Conservation (phyloP, 441 rosid genomes). For the Bocquillonia castaneifolia region DNA sequence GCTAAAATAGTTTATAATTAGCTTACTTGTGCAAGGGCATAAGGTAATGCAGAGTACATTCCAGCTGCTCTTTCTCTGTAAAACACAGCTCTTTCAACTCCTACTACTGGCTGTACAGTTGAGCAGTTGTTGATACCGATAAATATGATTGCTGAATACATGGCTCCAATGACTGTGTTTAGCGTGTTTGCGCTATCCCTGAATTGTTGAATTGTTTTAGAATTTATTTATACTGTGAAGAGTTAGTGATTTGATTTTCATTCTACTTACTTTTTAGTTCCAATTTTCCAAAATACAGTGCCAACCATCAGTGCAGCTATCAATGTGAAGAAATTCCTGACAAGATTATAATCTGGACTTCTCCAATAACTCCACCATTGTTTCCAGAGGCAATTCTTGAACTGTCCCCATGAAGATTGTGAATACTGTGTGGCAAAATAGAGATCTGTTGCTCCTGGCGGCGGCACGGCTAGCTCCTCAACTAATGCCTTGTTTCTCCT, state of each 20-base stretch:
- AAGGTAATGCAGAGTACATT: constrained; percentile 84
- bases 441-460: constrained; percentile 39
- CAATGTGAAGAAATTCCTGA: constrained; percentile 21
- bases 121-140: constrained; percentile 25
- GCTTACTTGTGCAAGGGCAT: constrained; percentile 75
- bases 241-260: not conserved
- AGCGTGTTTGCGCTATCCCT: constrained; percentile 24
- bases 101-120: constrained; percentile 25
- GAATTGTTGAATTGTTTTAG: not conserved
- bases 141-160: constrained; percentile 31
- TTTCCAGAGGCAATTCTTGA: constrained; percentile 53
- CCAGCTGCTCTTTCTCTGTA: constrained; percentile 32
- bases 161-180: constrained; percentile 62
- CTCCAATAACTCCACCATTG: constrained; percentile 36
- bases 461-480: constrained; percentile 60
- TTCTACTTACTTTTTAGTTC: constrained; percentile 22
- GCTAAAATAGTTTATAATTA: not conserved
- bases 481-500: constrained; percentile 72
- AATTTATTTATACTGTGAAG: too few relatives aligned
- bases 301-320: constrained; percentile 24
- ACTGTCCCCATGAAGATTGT: constrained; percentile 38
- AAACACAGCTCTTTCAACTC: constrained; percentile 27
- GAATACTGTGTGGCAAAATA: constrained; percentile 51
- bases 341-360: constrained; percentile 30
- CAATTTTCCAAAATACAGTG: constrained; percentile 31